phyloP scores from a whole-genome alignment of 805 yeast genomes.

The Lipomyces chichibuensis region DNA sequence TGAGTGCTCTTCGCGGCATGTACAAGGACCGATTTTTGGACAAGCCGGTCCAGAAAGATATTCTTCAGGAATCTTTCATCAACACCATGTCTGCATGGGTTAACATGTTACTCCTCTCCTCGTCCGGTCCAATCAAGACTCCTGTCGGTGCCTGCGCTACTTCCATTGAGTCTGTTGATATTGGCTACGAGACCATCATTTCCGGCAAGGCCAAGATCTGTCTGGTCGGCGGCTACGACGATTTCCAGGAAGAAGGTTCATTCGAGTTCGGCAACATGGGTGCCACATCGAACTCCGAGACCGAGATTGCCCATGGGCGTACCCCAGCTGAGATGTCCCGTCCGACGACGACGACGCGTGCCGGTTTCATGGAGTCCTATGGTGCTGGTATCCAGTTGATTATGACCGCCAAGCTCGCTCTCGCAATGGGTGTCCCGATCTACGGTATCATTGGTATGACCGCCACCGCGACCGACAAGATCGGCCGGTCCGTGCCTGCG shows the following conservation, averaged over 20 bases:
- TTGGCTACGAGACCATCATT: constrained; percentile 90
- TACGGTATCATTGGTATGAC: constrained; percentile 93
- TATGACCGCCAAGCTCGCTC: constrained; percentile 92
- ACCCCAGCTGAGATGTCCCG: constrained; percentile 98
- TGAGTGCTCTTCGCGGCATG: constrained; percentile 95
- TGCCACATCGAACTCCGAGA: constrained; percentile 89
- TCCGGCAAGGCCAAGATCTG: constrained; percentile 95
- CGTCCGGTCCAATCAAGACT: constrained; percentile 98
- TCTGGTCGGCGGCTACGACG: constrained; percentile 99
- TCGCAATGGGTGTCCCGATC: constrained; percentile 98
- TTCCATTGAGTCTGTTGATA: constrained; percentile 95
- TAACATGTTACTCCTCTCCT: constrained; percentile 92
- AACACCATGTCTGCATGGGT: constrained; percentile 99
- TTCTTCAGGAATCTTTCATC: constrained; percentile 96
- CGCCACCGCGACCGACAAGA: constrained; percentile 97
- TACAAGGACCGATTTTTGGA: constrained; percentile 93
- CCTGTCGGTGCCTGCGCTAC: constrained; percentile 99
- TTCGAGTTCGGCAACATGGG: constrained; percentile 98
- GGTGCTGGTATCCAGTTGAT: constrained; percentile 98
- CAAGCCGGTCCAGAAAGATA: constrained; percentile 94
- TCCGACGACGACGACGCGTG: constrained; percentile 94
- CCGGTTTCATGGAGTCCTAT: constrained; percentile 99
- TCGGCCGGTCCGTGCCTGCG: constrained; percentile 98
- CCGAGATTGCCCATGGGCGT: constrained; percentile 92
- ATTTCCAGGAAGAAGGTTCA: constrained; percentile 98